Percentiles rank a stretch among this genome's conserved stretches.
Conservation (phyloP, 257 asterid species). For the Anisodus tanguticus region DNA sequence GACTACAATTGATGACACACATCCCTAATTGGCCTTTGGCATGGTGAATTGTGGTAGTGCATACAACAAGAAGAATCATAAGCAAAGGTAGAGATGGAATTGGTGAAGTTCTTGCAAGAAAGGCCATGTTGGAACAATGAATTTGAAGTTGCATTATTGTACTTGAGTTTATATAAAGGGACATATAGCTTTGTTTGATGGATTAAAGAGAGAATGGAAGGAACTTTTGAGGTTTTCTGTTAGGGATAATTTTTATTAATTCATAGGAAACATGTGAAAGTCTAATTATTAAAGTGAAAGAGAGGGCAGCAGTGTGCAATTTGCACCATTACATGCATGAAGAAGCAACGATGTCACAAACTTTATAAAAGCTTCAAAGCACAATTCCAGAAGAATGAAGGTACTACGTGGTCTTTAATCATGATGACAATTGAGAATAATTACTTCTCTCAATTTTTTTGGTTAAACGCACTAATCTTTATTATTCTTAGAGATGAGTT, state of each 20-base stretch:
- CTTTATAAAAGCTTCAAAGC: too few species aligned
- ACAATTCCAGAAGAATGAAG: too few species aligned
- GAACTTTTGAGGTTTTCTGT: neutral
- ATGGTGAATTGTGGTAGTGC: neutral
- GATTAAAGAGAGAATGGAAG: neutral
- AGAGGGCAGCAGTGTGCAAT: neutral
- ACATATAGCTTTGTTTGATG: neutral
- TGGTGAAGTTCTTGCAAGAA: neutral
- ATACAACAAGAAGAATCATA: neutral
- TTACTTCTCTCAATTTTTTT: too few species aligned
- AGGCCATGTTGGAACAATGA: neutral
- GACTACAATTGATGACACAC: slow-evolving; percentile 28
- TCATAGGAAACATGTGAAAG: slow-evolving; percentile 28
- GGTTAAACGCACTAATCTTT: too few species aligned
- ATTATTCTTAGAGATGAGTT: too few species aligned
- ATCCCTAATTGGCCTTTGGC: neutral
- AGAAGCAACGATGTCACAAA: too few species aligned
- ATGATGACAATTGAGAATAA: too few species aligned
- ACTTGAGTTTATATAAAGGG: neutral
- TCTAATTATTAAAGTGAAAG: neutral
- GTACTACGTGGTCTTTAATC: too few species aligned
- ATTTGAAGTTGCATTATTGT: neutral
- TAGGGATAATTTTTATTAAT: neutral
- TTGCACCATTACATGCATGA: too few species aligned
- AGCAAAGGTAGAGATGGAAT: neutral